Evolutionary conservation across 225 moss, liverwort and hornwort species (phyloP).

Genomic region (Polytrichum commune): DNA sequence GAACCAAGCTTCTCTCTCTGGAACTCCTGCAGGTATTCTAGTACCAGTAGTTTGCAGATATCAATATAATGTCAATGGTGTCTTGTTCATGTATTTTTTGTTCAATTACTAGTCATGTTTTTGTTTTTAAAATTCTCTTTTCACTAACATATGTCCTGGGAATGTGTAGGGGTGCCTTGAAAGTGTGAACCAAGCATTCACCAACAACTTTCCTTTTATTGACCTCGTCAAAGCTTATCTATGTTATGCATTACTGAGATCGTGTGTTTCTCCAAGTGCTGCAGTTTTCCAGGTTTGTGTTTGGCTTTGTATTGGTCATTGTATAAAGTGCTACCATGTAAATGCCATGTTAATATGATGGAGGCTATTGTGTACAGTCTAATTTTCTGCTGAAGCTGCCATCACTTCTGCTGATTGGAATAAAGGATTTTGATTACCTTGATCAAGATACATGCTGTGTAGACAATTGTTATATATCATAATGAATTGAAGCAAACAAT

Average conservation of each 20-base stretch:
- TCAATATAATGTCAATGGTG: no score
- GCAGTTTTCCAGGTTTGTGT: slow-evolving; percentile 78
- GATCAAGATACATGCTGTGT: background rate
- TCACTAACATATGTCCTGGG: no score
- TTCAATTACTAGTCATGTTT: no score
- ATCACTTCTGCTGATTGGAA: slow-evolving; percentile 6
- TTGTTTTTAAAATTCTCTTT: no score
- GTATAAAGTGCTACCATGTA: no score
- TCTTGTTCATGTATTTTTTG: no score
- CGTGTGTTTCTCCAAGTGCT: slow-evolving; percentile 77
- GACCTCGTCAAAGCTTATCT: slow-evolving; percentile 95
- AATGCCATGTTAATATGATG: no score
- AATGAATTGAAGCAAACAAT: no score
- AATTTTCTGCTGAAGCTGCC: background rate
- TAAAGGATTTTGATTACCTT: background rate
- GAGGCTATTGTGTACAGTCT: no score
- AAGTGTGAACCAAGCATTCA: slow-evolving; percentile 78
- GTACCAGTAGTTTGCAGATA: no score
- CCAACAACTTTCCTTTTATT: slow-evolving; percentile 83
- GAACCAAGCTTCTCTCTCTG: slow-evolving; percentile 89
- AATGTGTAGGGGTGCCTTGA: slow-evolving; percentile 75
- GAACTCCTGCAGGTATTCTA: slow-evolving; percentile 85
- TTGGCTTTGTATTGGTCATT: background rate
- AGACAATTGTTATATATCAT: background rate
- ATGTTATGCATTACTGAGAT: slow-evolving; percentile 90